These are phyloP conservation scores for Xanthoceras sorbifolium DNA, from an alignment of 345 rosid genomes.

Conservation along the genomic window DNA sequence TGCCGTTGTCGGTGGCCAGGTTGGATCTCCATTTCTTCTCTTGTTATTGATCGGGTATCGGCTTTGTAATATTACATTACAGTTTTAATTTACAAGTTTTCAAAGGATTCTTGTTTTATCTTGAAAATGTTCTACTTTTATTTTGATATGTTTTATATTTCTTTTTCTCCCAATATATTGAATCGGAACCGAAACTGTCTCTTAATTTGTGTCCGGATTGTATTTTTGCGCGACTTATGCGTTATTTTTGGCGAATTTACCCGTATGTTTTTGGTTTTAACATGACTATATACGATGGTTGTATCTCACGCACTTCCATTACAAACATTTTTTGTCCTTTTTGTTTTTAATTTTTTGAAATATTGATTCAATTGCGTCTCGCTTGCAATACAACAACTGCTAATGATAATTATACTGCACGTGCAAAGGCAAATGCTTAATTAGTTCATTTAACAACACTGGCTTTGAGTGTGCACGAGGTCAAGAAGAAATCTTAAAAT, in stretches of 20 bases:
- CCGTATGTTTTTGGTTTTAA: neutral
- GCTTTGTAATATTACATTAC: neutral
- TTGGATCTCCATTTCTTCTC: conserved; percentile 15
- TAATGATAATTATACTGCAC: neutral
- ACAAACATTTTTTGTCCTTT: neutral
- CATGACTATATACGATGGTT: neutral
- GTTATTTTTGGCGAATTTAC: neutral
- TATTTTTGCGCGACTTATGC: neutral
- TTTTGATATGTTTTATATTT: neutral
- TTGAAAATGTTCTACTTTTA: neutral
- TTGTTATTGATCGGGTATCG: neutral
- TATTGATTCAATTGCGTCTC: neutral
- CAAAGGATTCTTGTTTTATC: neutral
- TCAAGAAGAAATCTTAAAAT: neutral
- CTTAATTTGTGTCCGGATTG: neutral
- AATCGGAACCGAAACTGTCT: neutral
- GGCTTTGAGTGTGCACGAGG: neutral
- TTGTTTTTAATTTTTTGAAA: neutral
- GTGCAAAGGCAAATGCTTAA: neutral
- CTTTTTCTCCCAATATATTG: neutral
- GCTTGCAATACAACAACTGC: neutral
- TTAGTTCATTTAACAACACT: neutral
- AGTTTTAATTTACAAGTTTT: neutral
- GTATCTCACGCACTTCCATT: neutral
- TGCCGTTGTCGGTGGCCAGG: conserved; percentile 99